These are phyloP conservation scores for Dillenia suffruticosa DNA, from an alignment of 164 flowering plant species.

Conservation along the genomic window DNA sequence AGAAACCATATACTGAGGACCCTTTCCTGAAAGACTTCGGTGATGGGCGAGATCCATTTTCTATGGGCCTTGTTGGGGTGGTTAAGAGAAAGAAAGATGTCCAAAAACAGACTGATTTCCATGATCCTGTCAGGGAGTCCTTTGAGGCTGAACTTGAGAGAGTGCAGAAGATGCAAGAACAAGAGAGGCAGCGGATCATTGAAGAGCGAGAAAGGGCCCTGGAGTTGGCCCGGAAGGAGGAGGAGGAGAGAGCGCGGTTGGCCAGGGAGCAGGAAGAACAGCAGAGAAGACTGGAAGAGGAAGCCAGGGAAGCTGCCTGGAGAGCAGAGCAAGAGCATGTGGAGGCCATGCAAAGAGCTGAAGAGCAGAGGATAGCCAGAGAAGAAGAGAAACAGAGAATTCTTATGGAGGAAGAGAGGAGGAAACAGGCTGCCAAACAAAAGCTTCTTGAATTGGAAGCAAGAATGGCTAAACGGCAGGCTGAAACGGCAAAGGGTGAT, in stretches of 20 bases:
- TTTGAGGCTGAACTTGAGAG: slow-evolving; percentile 99
- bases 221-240: slow-evolving; percentile 83
- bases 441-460: slow-evolving; percentile 92
- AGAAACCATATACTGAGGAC: slow-evolving; percentile 56
- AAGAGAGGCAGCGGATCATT: slow-evolving; percentile 65
- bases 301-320: slow-evolving; percentile 90
- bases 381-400: slow-evolving; percentile 84
- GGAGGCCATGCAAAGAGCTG: slow-evolving; percentile 62
- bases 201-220: slow-evolving; percentile 87
- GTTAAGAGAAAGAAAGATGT: slow-evolving; percentile 79
- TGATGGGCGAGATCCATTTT: slow-evolving; percentile 68
- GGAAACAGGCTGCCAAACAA: slow-evolving; percentile 91
- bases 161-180: slow-evolving; percentile 92
- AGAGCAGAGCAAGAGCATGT: slow-evolving; percentile 82
- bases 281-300: slow-evolving; percentile 73
- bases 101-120: slow-evolving; percentile 59
- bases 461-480: slow-evolving; percentile 74
- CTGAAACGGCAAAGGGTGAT: slow-evolving; percentile 37
- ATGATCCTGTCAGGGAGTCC: slow-evolving; percentile 94
- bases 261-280: slow-evolving; percentile 79
- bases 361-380: slow-evolving; percentile 76
- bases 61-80: slow-evolving; percentile 56
- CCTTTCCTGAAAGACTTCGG: slow-evolving; percentile 48
- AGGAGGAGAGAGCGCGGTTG: slow-evolving; percentile 71
- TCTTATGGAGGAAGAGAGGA: slow-evolving; percentile 83